Evolutionary conservation across 1,139 yeast species (phyloP).

Genomic region (Taphrina pruni): DNA sequence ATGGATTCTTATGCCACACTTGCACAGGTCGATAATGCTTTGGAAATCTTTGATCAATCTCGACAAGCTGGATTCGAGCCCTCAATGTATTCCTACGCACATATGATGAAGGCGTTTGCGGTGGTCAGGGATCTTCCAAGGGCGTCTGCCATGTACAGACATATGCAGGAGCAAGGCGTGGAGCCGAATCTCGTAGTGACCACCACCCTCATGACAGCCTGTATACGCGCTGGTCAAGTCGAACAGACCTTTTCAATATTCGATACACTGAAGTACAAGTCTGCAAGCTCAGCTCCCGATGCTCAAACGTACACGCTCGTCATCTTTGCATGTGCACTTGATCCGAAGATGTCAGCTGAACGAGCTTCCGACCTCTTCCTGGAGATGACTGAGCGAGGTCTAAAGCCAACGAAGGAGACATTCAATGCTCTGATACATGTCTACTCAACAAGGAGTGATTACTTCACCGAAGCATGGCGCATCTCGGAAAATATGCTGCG

Average conservation of each 20-base stretch:
- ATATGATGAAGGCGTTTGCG: conserved; percentile 41
- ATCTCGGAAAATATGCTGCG: conserved; percentile 39
- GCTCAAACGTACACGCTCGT: conserved; percentile 42
- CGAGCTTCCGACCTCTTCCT: conserved; percentile 41
- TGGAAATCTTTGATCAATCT: conserved; percentile 25
- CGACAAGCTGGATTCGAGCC: conserved; percentile 35
- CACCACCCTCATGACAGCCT: conserved; percentile 41
- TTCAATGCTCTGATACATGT: conserved; percentile 42
- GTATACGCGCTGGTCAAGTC: conserved; percentile 30
- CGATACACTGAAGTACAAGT: conserved; percentile 39
- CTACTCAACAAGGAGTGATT: conserved; percentile 40
- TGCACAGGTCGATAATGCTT: conserved; percentile 29
- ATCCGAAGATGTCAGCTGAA: conserved; percentile 37
- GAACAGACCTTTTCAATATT: conserved; percentile 39
- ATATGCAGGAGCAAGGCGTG: conserved; percentile 41
- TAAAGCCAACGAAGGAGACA: conserved; percentile 40
- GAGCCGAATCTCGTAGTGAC: conserved; percentile 41
- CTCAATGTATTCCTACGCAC: conserved; percentile 41
- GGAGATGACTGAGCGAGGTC: conserved; percentile 37
- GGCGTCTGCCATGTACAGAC: conserved; percentile 37
- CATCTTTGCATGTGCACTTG: conserved; percentile 41
- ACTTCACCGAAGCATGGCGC: conserved; percentile 42
- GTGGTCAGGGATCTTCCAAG: conserved; percentile 11
- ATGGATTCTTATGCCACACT: conserved; percentile 41
- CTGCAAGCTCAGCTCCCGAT: conserved; percentile 39